These are phyloP conservation scores for Cymbopogon flexuosus DNA, from an alignment of 202 grass and related monocot species.

Conservation along the genomic window DNA sequence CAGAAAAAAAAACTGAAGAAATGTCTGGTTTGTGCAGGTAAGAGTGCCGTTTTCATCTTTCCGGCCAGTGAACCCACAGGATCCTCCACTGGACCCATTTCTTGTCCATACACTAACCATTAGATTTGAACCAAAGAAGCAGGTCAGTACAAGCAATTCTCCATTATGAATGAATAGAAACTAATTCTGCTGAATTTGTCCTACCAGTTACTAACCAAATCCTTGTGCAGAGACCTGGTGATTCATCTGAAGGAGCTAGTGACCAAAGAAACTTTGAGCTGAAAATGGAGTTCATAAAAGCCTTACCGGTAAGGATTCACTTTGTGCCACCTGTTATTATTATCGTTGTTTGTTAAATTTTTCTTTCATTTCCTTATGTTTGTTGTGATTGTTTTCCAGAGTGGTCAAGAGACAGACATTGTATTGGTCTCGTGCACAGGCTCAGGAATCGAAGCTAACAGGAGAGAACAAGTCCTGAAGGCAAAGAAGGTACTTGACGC, in stretches of 20 bases:
- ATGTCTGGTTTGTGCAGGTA: conserved; percentile 50
- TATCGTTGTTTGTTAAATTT: background rate
- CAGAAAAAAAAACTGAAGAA: background rate
- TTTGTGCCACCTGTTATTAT: background rate
- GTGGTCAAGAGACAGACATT: conserved; percentile 82
- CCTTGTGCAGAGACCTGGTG: conserved; percentile 49
- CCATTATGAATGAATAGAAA: background rate
- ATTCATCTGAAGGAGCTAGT: conserved; percentile 52
- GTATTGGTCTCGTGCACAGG: conserved; percentile 85
- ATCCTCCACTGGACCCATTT: conserved; percentile 88
- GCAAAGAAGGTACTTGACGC: conserved; percentile 60
- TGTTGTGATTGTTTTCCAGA: conserved; percentile 38
- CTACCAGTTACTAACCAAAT: conserved; percentile 15
- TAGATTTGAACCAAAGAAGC: conserved; percentile 87
- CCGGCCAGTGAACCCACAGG: conserved; percentile 69
- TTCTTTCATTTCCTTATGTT: background rate
- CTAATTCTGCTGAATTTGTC: background rate
- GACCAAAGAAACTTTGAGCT: conserved; percentile 90
- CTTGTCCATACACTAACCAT: conserved; percentile 98
- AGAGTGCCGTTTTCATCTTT: conserved; percentile 94
- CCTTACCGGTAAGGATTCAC: conserved; percentile 65
- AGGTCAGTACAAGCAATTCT: conserved; percentile 36
- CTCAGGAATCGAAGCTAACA: conserved; percentile 73
- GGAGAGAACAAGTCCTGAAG: conserved; percentile 92
- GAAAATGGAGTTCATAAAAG: conserved; percentile 93